phyloP scores from a whole-genome alignment of 2,329 filamentous ascomycete genomes.

The Diaporthe sp. region DNA sequence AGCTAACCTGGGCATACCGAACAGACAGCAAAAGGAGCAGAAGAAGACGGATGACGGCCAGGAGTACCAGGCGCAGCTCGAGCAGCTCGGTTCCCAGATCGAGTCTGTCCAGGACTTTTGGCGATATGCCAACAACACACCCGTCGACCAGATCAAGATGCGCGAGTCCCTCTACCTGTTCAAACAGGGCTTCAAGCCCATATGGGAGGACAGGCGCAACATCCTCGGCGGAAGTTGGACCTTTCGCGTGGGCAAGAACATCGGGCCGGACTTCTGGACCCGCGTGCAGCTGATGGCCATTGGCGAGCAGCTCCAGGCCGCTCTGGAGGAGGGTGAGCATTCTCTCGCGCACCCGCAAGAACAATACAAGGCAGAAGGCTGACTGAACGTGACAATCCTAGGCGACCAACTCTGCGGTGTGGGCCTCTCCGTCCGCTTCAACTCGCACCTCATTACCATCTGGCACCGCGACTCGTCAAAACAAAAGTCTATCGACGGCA shows the following conservation, averaged over 20 bases:
- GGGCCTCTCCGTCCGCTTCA: slow-evolving; percentile 83
- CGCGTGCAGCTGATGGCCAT: slow-evolving; percentile 85
- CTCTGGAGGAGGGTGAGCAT: slow-evolving; percentile 73
- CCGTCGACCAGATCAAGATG: slow-evolving; percentile 80
- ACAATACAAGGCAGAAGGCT: neutral
- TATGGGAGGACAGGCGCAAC: slow-evolving; percentile 91
- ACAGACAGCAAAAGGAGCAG: slow-evolving; percentile 60
- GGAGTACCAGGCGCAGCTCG: slow-evolving; percentile 67
- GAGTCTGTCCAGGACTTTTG: slow-evolving; percentile 89
- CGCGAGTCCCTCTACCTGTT: slow-evolving; percentile 85
- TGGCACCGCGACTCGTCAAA: slow-evolving; percentile 94
- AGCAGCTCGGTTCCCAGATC: slow-evolving; percentile 74
- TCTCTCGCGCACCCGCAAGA: slow-evolving; percentile 42
- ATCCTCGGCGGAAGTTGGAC: slow-evolving; percentile 90
- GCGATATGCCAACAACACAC: slow-evolving; percentile 85
- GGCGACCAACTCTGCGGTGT: slow-evolving; percentile 92
- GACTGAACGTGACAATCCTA: slow-evolving; percentile 48
- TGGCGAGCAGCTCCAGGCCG: slow-evolving; percentile 82
- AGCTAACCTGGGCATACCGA: slow-evolving; percentile 15
- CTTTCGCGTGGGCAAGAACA: slow-evolving; percentile 86
- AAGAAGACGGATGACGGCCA: slow-evolving; percentile 53
- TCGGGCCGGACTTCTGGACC: slow-evolving; percentile 82
- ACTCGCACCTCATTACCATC: slow-evolving; percentile 71
- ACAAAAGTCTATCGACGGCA: slow-evolving; percentile 80
- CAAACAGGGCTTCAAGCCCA: slow-evolving; percentile 80